Percentiles rank a stretch among this genome's conserved stretches.
Evolutionary conservation across 805 yeast genomes (phyloP).

Genomic region (Groenewaldozyma salmanticensis): DNA sequence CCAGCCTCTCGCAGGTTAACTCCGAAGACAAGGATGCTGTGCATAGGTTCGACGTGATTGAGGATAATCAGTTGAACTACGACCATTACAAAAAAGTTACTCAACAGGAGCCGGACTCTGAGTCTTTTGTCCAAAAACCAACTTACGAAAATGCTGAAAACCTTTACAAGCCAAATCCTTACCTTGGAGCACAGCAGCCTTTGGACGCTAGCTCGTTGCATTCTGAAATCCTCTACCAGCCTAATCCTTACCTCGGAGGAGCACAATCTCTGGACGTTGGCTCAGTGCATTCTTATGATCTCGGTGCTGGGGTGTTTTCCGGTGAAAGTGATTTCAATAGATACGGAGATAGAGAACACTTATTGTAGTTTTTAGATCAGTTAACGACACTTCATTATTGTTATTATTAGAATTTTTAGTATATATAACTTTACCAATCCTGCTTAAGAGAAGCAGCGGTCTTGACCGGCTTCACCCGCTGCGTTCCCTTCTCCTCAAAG

Average conservation of each 20-base stretch:
- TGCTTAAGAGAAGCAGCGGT: neutral
- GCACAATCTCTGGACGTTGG: no score
- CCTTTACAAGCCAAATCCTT: no score
- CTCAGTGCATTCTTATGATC: neutral
- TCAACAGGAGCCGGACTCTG: neutral
- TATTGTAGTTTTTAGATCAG: neutral
- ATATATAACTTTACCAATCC: conserved; percentile 3
- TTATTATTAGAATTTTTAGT: no score
- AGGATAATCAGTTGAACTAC: conserved; percentile 11
- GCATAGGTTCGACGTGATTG: conserved; percentile 10
- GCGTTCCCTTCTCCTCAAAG: conserved; percentile 40
- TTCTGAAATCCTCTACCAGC: no score
- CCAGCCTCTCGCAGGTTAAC: neutral
- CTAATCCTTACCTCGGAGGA: no score
- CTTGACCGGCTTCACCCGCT: conserved; percentile 1
- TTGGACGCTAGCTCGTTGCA: no score
- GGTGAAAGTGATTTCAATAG: no score
- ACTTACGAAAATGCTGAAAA: no score
- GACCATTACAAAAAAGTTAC: conserved; percentile 3
- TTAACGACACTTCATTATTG: no score
- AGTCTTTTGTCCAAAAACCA: no score
- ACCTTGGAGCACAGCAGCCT: no score
- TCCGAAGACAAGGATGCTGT: neutral
- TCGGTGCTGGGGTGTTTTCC: neutral
- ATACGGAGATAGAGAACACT: conserved; percentile 1